phyloP scores from a whole-genome alignment of 78 protist genomes.

The Bigelowiella natans region DNA sequence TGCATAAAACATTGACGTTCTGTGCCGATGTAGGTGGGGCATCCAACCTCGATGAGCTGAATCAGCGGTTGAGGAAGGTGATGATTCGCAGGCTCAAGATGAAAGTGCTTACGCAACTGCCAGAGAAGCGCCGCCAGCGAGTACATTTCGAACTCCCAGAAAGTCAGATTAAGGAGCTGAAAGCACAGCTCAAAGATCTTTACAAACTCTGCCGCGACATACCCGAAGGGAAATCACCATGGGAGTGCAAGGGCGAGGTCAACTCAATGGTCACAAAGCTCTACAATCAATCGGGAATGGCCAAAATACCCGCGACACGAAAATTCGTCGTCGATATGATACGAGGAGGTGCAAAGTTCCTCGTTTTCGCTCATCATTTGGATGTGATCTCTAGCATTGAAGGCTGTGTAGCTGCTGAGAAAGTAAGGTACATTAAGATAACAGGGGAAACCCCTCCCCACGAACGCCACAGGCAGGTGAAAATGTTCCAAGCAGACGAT shows the following conservation, averaged over 20 bases:
- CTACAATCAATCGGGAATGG: too few species aligned
- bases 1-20: neutral
- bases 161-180: too few species aligned
- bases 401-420: too few species aligned
- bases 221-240: too few species aligned
- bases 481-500: constrained; percentile 39
- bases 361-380: constrained; percentile 3
- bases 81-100: constrained; percentile 1
- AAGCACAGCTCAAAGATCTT: too few species aligned
- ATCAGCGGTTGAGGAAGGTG: neutral
- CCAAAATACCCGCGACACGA: too few species aligned
- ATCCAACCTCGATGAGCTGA: neutral
- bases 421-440: constrained; percentile 68
- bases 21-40: neutral
- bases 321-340: too few species aligned
- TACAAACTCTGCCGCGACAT: too few species aligned
- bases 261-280: too few species aligned
- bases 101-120: neutral
- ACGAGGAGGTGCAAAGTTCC: neutral
- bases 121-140: neutral
- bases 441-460: constrained; percentile 57
- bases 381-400: neutral
- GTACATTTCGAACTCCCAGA: too few species aligned
- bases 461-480: constrained; percentile 40
- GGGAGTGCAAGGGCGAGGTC: too few species aligned